Percentiles rank a stretch among this genome's conserved stretches.
Evolutionary conservation across 805 yeast species (phyloP).

Genomic region (Kregervanrija fluxuum): DNA sequence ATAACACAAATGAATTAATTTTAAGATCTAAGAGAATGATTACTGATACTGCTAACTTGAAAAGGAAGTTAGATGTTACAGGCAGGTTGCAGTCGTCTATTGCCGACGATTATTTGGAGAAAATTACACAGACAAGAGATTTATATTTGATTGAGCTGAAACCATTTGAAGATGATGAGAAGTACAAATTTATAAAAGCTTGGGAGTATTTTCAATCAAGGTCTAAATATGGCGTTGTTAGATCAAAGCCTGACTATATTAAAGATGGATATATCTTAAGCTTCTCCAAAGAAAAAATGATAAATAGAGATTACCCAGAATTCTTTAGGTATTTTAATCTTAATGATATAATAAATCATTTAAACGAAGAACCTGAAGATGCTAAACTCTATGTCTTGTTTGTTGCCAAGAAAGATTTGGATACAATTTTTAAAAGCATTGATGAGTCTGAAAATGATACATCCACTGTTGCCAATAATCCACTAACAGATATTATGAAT

Average conservation of each 20-base stretch:
- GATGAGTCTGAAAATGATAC: background rate
- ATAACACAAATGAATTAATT: conserved; percentile 5
- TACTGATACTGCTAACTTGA: conserved; percentile 10
- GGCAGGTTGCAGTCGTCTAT: conserved; percentile 52
- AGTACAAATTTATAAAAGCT: conserved; percentile 24
- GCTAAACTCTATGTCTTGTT: conserved; percentile 21
- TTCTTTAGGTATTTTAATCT: conserved; percentile 16
- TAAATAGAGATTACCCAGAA: conserved; percentile 8
- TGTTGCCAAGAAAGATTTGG: conserved; percentile 22
- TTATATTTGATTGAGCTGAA: conserved; percentile 42
- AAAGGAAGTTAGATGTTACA: conserved; percentile 36
- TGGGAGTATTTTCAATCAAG: conserved; percentile 40
- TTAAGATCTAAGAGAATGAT: conserved; percentile 13
- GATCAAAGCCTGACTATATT: conserved; percentile 39
- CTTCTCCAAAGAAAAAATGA: conserved; percentile 10
- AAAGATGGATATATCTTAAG: conserved; percentile 58
- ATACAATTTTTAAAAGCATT: background rate
- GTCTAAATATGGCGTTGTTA: conserved; percentile 53
- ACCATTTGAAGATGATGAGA: conserved; percentile 13
- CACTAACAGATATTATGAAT: conserved; percentile 11
- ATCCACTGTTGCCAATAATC: background rate
- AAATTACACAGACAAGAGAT: conserved; percentile 42
- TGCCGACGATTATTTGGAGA: conserved; percentile 52
- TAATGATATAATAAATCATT: conserved; percentile 10
- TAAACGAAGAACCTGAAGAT: conserved; percentile 7